These are phyloP conservation scores for Thelonectria rubi DNA, from an alignment of 2,329 filamentous ascomycete species.

Conservation along the genomic window DNA sequence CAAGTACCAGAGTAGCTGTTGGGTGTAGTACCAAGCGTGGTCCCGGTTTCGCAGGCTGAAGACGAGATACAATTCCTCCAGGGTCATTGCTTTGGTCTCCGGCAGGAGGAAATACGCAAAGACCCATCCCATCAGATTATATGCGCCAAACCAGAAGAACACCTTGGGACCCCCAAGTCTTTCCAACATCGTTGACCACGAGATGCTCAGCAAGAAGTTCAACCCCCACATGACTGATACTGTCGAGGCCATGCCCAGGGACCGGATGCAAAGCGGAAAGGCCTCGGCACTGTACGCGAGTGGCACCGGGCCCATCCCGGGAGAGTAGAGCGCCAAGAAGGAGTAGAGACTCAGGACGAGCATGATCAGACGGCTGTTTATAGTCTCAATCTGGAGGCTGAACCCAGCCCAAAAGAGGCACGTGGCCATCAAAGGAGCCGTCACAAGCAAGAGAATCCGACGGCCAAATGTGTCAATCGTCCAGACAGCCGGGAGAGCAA, in stretches of 20 bases:
- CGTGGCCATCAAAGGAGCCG: conserved; percentile 46
- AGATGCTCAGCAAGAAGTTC: conserved; percentile 47
- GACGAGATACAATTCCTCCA: conserved; percentile 60
- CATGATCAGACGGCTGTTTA: conserved; percentile 37
- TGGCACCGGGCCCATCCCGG: conserved; percentile 49
- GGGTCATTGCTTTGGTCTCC: conserved; percentile 59
- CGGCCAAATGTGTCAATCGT: conserved; percentile 62
- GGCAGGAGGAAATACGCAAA: conserved; percentile 61
- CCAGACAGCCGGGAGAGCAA: conserved; percentile 46
- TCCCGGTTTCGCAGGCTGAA: conserved; percentile 54
- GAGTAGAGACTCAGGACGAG: conserved; percentile 48
- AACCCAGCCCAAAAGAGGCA: conserved; percentile 45
- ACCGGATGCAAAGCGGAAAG: conserved; percentile 49
- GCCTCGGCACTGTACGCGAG: conserved; percentile 51
- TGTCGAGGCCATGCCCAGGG: conserved; percentile 50
- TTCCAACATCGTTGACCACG: conserved; percentile 45
- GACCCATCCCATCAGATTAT: conserved; percentile 56
- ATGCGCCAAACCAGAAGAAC: conserved; percentile 57
- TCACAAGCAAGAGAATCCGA: conserved; percentile 53
- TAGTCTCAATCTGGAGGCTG: conserved; percentile 35
- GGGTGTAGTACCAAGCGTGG: conserved; percentile 51
- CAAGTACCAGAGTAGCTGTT: conserved; percentile 28
- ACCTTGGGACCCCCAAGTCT: conserved; percentile 42
- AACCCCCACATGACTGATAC: conserved; percentile 49
- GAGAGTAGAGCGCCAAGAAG: conserved; percentile 49